Evolutionary conservation across 805 yeast genomes (phyloP).

Genomic region (Hanseniaspora lachancei): DNA sequence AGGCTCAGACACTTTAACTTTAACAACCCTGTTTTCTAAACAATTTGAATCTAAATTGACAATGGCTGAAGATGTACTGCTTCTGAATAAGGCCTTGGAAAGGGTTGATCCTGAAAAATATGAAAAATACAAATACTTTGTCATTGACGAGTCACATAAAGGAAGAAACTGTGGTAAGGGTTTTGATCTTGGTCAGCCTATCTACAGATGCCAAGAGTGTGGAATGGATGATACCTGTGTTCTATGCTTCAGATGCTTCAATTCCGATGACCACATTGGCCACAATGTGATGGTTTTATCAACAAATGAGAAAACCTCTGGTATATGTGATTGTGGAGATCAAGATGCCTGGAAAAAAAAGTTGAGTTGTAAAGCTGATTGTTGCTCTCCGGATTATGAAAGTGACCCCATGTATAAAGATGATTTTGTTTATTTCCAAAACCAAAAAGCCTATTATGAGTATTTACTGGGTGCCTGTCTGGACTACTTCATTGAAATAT

Average conservation of each 20-base stretch:
- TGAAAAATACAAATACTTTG: background rate
- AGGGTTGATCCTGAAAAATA: background rate
- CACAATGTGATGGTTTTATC: slow-evolving; percentile 49
- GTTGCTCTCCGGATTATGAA: slow-evolving; percentile 6
- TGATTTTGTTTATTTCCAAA: background rate
- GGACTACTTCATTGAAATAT: slow-evolving; percentile 33
- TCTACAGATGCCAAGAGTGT: slow-evolving; percentile 63
- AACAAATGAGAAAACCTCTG: slow-evolving; percentile 37
- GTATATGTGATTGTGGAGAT: slow-evolving; percentile 68
- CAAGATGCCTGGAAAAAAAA: slow-evolving; percentile 44
- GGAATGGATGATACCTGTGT: slow-evolving; percentile 71
- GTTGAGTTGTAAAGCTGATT: slow-evolving; percentile 37
- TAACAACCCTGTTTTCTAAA: no score
- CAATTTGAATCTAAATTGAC: no score
- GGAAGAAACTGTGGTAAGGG: slow-evolving; percentile 60
- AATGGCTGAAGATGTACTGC: no score
- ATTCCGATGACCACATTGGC: slow-evolving; percentile 49
- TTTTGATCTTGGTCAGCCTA: slow-evolving; percentile 48
- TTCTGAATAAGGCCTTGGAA: background rate
- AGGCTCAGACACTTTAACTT: no score
- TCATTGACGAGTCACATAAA: slow-evolving; percentile 27
- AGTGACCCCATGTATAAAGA: slow-evolving; percentile 9
- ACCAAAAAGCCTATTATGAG: slow-evolving; percentile 16
- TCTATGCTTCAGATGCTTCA: slow-evolving; percentile 59
- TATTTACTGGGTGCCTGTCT: slow-evolving; percentile 25